These are phyloP conservation scores for Phytomonas francai DNA, from an alignment of 208 protist species.

Conservation along the genomic window DNA sequence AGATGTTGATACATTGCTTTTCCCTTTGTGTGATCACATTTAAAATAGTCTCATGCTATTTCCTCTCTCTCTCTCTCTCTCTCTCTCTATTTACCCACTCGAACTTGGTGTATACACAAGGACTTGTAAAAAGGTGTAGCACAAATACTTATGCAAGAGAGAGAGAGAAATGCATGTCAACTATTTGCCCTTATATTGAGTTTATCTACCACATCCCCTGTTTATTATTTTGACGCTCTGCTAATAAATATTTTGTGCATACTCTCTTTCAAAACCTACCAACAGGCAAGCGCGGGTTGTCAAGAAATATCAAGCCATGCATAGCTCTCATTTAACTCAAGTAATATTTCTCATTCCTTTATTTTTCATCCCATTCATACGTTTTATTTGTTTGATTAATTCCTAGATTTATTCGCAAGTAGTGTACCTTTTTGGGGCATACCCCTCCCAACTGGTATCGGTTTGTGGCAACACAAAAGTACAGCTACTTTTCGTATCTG, in stretches of 20 bases:
- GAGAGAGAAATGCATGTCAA: too few species aligned
- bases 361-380: conserved; percentile 12
- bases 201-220: too few species aligned
- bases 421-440: background rate
- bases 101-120: background rate
- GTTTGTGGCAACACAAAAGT: background rate
- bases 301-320: background rate
- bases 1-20: conserved; percentile 3
- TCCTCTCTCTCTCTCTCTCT: background rate
- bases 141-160: background rate
- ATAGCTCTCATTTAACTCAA: background rate
- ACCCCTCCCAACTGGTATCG: background rate
- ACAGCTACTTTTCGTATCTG: background rate
- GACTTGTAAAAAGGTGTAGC: background rate
- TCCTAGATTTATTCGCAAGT: background rate
- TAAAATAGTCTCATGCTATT: background rate
- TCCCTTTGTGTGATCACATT: background rate
- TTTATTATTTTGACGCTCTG: background rate
- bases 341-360: conserved; percentile 12
- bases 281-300: background rate
- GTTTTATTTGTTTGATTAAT: background rate
- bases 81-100: background rate
- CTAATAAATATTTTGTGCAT: background rate
- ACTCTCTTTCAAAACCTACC: background rate
- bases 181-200: too few species aligned